These are phyloP conservation scores for Citrullus mucosospermus DNA, from an alignment of 306 rosid genomes.

Conservation along the genomic window DNA sequence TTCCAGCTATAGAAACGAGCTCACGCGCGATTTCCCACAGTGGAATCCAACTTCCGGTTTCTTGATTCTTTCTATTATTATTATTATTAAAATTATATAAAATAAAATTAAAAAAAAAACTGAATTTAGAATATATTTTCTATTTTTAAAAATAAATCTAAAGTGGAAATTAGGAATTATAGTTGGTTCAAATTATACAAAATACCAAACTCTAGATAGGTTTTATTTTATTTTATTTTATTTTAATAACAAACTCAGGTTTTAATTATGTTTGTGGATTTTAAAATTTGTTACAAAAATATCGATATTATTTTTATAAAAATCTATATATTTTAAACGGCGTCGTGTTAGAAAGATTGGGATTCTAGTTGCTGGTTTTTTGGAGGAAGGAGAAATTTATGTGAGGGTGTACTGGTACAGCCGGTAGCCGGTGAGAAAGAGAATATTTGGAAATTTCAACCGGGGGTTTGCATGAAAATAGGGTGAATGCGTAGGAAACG, in stretches of 20 bases:
- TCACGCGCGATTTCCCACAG: conserved; percentile 22
- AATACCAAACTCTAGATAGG: no score
- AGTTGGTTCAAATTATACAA: no score
- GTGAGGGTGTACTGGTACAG: neutral
- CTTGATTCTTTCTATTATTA: neutral
- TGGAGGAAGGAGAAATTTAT: neutral
- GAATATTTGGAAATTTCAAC: neutral
- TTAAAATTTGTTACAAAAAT: no score
- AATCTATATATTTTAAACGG: no score
- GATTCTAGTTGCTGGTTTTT: neutral
- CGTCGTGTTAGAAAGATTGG: no score
- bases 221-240: no score
- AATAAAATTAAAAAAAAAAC: no score
- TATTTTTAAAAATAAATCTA: neutral
- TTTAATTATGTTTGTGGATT: no score
- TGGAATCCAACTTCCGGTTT: conserved; percentile 1
- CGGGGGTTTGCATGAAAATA: neutral
- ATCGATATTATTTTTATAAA: no score
- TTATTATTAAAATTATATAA: no score
- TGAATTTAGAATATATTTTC: no score
- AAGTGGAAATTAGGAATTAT: neutral
- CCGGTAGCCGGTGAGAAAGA: neutral
- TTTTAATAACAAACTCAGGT: no score
- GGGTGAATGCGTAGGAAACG: neutral
- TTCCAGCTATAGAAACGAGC: neutral